Percentiles rank a stretch among this genome's conserved stretches.
phyloP scores from a whole-genome alignment of 1,139 yeast species.

The Chernovozyma aurita region DNA sequence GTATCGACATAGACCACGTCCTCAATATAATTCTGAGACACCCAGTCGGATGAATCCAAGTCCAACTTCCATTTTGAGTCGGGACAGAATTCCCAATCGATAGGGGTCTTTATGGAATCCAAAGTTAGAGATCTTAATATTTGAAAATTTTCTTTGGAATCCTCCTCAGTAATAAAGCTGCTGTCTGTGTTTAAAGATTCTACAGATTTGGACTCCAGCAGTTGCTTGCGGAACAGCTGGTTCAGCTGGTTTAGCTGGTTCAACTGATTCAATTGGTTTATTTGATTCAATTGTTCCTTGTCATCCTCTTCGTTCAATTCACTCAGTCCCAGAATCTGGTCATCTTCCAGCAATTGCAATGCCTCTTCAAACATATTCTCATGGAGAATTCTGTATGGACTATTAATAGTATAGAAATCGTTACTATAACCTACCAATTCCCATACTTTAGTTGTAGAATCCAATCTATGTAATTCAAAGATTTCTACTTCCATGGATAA shows the following conservation, averaged over 20 bases:
- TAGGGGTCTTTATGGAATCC: slow-evolving; percentile 48
- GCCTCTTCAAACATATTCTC: slow-evolving; percentile 5
- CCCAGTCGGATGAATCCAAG: slow-evolving; percentile 57
- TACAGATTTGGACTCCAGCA: background rate
- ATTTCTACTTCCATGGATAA: slow-evolving; percentile 46
- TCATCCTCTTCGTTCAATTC: background rate
- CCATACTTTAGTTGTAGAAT: slow-evolving; percentile 56
- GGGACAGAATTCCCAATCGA: slow-evolving; percentile 48
- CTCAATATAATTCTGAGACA: slow-evolving; percentile 39
- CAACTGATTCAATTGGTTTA: background rate
- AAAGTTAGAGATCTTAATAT: slow-evolving; percentile 23
- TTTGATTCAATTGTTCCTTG: background rate
- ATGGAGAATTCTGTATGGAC: slow-evolving; percentile 21
- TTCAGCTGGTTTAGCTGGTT: background rate
- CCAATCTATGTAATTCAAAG: slow-evolving; percentile 64
- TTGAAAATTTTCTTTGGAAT: slow-evolving; percentile 6
- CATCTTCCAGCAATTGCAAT: background rate
- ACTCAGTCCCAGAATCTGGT: no score
- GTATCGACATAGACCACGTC: slow-evolving; percentile 58
- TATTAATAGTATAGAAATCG: slow-evolving; percentile 47
- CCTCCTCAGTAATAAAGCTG: slow-evolving; percentile 7
- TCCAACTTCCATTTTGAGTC: slow-evolving; percentile 54
- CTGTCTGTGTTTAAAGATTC: background rate
- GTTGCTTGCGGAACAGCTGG: background rate
- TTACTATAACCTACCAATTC: slow-evolving; percentile 49